A percentile compares a stretch with the other conserved stretches of the same genome.
Evolutionary conservation across 345 rosid species (phyloP).

Genomic region (Eucalyptus caleyi): DNA sequence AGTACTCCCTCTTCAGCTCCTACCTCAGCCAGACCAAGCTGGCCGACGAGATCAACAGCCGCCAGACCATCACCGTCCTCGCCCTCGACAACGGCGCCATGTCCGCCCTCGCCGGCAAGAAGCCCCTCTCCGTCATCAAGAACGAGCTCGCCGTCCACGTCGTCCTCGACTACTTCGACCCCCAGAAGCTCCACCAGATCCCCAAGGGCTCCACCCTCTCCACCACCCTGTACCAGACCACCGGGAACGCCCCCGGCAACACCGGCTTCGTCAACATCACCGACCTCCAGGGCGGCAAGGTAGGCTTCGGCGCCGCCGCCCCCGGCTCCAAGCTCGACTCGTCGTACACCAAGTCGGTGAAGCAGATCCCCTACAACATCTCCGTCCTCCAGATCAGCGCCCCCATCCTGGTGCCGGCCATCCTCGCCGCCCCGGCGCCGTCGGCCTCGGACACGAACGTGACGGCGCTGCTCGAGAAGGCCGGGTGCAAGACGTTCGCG

Average conservation of each 20-base stretch:
- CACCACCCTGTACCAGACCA: slow-evolving; percentile 91
- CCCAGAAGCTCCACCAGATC: slow-evolving; percentile 67
- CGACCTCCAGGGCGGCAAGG: slow-evolving; percentile 76
- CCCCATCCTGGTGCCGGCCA: slow-evolving; percentile 60
- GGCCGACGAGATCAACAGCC: slow-evolving; percentile 87
- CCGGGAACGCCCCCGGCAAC: slow-evolving; percentile 83
- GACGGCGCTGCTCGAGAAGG: slow-evolving; percentile 70
- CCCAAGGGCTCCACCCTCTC: slow-evolving; percentile 59
- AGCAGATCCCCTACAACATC: slow-evolving; percentile 77
- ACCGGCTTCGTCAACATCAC: slow-evolving; percentile 83
- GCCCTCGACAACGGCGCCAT: slow-evolving; percentile 75
- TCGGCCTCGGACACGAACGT: slow-evolving; percentile 48
- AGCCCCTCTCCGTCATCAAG: slow-evolving; percentile 70
- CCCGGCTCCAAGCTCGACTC: slow-evolving; percentile 82
- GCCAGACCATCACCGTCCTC: slow-evolving; percentile 64
- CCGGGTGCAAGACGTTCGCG: slow-evolving; percentile 83
- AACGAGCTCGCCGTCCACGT: slow-evolving; percentile 60
- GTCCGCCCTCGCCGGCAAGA: slow-evolving; percentile 50
- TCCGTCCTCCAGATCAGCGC: slow-evolving; percentile 57
- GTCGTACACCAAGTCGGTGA: slow-evolving; percentile 54
- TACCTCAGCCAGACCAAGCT: slow-evolving; percentile 67
- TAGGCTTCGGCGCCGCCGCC: slow-evolving; percentile 71
- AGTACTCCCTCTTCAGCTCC: slow-evolving; percentile 63
- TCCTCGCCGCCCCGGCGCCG: slow-evolving; percentile 56
- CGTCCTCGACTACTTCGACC: slow-evolving; percentile 78